A percentile compares a stretch with the other conserved stretches of the same genome.
phyloP scores from a whole-genome alignment of 1,139 yeast species.

The Kodamaea sp. region DNA sequence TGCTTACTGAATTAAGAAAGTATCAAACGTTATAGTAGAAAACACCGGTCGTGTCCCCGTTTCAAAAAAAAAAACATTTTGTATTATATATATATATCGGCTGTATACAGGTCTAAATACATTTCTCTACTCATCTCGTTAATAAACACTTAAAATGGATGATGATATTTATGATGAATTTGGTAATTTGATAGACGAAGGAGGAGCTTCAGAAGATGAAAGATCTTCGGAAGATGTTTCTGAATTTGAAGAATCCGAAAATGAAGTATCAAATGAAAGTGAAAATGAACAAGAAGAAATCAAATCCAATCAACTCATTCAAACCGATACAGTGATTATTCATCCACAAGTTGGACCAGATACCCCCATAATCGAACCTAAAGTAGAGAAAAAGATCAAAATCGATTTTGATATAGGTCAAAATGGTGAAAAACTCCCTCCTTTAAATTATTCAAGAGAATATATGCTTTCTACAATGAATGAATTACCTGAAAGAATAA shows the following conservation, averaged over 20 bases:
- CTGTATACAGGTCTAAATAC: too few relatives aligned
- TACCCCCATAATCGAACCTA: conserved; percentile 69
- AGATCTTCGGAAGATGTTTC: conserved; percentile 1
- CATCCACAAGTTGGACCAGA: conserved; percentile 14
- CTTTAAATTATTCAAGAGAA: conserved; percentile 56
- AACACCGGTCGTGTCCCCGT: too few relatives aligned
- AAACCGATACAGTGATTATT: conserved; percentile 2
- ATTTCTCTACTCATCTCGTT: not conserved
- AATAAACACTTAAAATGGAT: conserved; percentile 15
- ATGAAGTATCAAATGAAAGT: not conserved
- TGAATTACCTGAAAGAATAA: conserved; percentile 56
- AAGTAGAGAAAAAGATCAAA: conserved; percentile 38
- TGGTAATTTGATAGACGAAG: conserved; percentile 65
- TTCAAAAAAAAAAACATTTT: not conserved
- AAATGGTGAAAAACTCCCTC: conserved; percentile 41
- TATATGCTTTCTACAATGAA: conserved; percentile 52
- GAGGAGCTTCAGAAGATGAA: conserved; percentile 35
- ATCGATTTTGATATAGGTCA: conserved; percentile 38
- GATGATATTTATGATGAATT: conserved; percentile 75
- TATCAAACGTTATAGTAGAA: conserved; percentile 42
- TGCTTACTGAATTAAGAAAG: conserved; percentile 80
- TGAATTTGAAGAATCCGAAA: not conserved
- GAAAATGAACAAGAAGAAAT: not conserved
- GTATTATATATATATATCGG: conserved; percentile 1
- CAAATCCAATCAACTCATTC: conserved; percentile 3